Evolutionary conservation across 345 rosid species (phyloP).

Genomic region (Eucalyptus victrix): DNA sequence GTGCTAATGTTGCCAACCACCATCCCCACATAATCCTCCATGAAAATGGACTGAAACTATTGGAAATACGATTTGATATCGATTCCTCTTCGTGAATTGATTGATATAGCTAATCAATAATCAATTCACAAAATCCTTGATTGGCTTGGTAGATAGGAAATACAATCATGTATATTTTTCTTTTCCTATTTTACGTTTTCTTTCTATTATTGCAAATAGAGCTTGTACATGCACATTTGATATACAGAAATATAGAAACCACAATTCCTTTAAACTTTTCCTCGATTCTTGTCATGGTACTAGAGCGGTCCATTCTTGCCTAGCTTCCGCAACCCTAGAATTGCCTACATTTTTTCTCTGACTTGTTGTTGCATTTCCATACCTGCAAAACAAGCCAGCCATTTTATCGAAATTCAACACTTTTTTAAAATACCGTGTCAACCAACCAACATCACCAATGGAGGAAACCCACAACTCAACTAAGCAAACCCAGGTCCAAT

Average conservation of each 20-base stretch:
- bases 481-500: too few species aligned
- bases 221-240: too few species aligned
- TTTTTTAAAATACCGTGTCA: background rate
- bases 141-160: too few species aligned
- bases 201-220: too few species aligned
- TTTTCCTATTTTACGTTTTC: too few species aligned
- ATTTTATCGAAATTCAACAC: background rate
- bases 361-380: background rate
- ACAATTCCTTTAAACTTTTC: background rate
- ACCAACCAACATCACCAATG: background rate
- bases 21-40: background rate
- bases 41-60: background rate
- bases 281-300: background rate
- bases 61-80: too few species aligned
- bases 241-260: too few species aligned
- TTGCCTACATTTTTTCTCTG: background rate
- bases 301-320: background rate
- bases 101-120: too few species aligned
- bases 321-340: background rate
- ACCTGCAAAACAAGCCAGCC: background rate
- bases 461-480: background rate
- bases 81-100: too few species aligned
- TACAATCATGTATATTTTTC: too few species aligned
- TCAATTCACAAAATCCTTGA: too few species aligned
- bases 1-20: conserved; percentile 6